These are phyloP conservation scores for Aspergillus sp. DNA, from an alignment of 2,329 filamentous ascomycete species.

Conservation along the genomic window DNA sequence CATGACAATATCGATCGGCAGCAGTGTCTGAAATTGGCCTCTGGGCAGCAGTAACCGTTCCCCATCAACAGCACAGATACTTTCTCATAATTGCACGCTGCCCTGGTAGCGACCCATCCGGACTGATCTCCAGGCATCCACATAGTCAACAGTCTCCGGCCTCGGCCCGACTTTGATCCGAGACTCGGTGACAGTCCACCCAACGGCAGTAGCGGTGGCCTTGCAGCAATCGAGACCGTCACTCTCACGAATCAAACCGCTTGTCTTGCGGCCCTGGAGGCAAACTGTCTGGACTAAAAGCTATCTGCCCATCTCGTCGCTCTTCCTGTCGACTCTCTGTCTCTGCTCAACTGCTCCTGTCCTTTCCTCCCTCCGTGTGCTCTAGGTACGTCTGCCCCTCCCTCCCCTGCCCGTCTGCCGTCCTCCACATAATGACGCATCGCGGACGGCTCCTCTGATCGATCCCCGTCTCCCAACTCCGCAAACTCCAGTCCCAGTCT, in stretches of 20 bases:
- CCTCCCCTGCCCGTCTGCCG: not conserved
- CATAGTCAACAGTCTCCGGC: not conserved
- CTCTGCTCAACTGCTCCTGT: conserved; percentile 4
- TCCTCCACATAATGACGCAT: conserved; percentile 38
- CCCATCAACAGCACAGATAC: too few species aligned
- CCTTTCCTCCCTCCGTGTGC: not conserved
- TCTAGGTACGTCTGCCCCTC: conserved; percentile 7
- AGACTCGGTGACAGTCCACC: not conserved
- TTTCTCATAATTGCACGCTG: too few species aligned
- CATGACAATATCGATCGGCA: conserved; percentile 6
- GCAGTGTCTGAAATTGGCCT: not conserved
- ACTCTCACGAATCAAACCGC: conserved; percentile 1
- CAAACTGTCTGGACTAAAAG: conserved; percentile 11
- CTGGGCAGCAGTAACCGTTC: not conserved
- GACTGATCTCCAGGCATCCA: conserved; percentile 10
- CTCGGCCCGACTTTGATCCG: conserved; percentile 21
- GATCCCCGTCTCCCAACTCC: conserved; percentile 8
- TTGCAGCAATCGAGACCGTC: conserved; percentile 26
- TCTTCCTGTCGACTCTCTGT: conserved; percentile 3
- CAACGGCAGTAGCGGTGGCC: not conserved
- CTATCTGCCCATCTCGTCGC: not conserved
- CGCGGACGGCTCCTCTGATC: conserved; percentile 19
- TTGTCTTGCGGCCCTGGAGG: conserved; percentile 18
- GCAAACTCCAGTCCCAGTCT: conserved; percentile 17
- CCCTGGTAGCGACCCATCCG: not conserved